phyloP scores from a whole-genome alignment of 352 stramenopile species.

The Globisporangium cylindrosporum region DNA sequence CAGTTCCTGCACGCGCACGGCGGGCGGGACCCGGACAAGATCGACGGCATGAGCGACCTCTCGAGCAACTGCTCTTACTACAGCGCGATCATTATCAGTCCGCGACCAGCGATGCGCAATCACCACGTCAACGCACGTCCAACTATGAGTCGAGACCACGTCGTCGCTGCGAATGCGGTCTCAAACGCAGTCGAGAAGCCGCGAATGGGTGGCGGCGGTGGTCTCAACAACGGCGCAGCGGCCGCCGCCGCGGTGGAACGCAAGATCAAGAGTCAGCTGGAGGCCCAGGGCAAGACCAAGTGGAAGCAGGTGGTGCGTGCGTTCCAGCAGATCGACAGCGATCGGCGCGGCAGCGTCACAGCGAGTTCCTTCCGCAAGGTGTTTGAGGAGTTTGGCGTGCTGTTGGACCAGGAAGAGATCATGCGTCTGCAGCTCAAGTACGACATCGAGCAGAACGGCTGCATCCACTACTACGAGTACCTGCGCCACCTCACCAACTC shows the following conservation, averaged over 20 bases:
- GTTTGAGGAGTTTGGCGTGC: slow-evolving; percentile 47
- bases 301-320: slow-evolving; percentile 59
- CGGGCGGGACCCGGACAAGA: slow-evolving; percentile 57
- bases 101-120: slow-evolving; percentile 33
- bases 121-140: slow-evolving; percentile 14
- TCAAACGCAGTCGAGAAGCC: slow-evolving; percentile 46
- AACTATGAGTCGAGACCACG: slow-evolving; percentile 34
- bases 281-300: slow-evolving; percentile 41
- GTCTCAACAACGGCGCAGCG: slow-evolving; percentile 25
- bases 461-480: slow-evolving; percentile 63
- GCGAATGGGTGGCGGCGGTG: slow-evolving; percentile 4
- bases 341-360: slow-evolving; percentile 43
- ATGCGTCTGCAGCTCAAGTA: slow-evolving; percentile 75
- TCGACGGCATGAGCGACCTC: slow-evolving; percentile 62
- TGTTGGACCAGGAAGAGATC: slow-evolving; percentile 57
- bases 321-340: slow-evolving; percentile 62
- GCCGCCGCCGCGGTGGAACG: slow-evolving; percentile 45
- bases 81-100: slow-evolving; percentile 64
- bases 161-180: slow-evolving; percentile 40
- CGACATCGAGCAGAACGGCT: slow-evolving; percentile 67
- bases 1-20: slow-evolving; percentile 60
- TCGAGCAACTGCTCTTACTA: slow-evolving; percentile 83
- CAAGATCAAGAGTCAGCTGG: slow-evolving; percentile 59
- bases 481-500: slow-evolving; percentile 56
- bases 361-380: slow-evolving; percentile 61